Evolutionary conservation across 495 filamentous ascomycete species (phyloP).

Genomic region (Aeminium ludgeri): DNA sequence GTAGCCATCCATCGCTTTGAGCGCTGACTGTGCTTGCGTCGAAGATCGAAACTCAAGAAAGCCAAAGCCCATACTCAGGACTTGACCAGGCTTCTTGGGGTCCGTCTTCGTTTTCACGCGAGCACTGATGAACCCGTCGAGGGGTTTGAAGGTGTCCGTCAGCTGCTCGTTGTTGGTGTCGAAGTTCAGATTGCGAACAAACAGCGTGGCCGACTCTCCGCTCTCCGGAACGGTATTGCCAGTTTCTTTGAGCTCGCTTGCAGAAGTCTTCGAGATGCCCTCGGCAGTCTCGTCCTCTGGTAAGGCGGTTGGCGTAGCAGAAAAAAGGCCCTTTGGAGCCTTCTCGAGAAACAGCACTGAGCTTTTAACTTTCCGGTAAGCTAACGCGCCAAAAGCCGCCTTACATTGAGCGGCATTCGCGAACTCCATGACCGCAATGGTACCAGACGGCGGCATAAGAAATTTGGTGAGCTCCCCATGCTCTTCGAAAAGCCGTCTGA

Average conservation of each 20-base stretch:
- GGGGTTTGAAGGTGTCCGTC: conserved; percentile 52
- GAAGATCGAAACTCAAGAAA: conserved; percentile 78
- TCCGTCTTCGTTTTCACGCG: conserved; percentile 20
- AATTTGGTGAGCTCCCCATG: conserved; percentile 58
- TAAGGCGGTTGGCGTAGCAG: conserved; percentile 9
- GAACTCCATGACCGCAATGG: conserved; percentile 86
- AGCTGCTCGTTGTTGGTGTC: conserved; percentile 62
- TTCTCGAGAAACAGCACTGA: conserved; percentile 88
- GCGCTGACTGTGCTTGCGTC: conserved; percentile 57
- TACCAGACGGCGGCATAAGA: conserved; percentile 81
- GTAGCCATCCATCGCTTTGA: conserved; percentile 71
- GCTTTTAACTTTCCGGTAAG: conserved; percentile 79
- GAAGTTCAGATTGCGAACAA: conserved; percentile 87
- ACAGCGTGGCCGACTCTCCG: conserved; percentile 59
- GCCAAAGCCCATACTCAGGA: conserved; percentile 89
- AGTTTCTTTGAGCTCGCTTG: conserved; percentile 33
- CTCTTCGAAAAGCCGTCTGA: conserved; percentile 49
- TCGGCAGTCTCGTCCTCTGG: conserved; percentile 16
- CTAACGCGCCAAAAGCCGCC: conserved; percentile 62
- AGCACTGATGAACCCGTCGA: conserved; percentile 47
- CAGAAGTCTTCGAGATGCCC: conserved; percentile 18
- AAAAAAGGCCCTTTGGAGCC: conserved; percentile 70
- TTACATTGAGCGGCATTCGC: conserved; percentile 56
- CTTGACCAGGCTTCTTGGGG: conserved; percentile 47
- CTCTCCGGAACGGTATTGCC: conserved; percentile 37